Evolutionary conservation across 495 filamentous ascomycete species (phyloP).

Genomic region (Xanthoparmelia taractica): DNA sequence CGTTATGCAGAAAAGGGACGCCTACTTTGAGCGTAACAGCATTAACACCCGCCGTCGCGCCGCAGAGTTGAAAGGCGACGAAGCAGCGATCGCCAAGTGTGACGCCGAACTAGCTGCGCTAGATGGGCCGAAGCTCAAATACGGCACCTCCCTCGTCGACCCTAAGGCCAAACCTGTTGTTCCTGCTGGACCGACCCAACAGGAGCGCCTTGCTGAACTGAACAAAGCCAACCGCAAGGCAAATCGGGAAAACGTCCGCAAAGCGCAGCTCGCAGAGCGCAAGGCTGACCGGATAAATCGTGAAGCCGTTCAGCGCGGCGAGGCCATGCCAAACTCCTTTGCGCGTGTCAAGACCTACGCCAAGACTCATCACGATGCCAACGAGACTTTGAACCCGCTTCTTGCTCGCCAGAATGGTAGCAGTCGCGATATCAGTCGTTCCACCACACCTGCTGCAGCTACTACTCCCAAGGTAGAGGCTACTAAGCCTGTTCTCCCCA

Average conservation of each 20-base stretch:
- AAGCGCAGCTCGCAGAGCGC: constrained; percentile 74
- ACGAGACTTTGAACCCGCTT: constrained; percentile 27
- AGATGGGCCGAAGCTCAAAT: constrained; percentile 60
- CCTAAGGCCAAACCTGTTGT: constrained; percentile 32
- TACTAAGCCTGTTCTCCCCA: constrained; percentile 17
- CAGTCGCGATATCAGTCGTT: constrained; percentile 37
- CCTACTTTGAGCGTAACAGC: constrained; percentile 55
- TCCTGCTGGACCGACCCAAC: constrained; percentile 45
- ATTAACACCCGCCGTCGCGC: constrained; percentile 53
- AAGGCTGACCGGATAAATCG: constrained; percentile 43
- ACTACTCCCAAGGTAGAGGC: constrained; percentile 27
- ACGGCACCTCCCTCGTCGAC: constrained; percentile 50
- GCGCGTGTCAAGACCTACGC: constrained; percentile 54
- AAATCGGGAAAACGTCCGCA: constrained; percentile 73
- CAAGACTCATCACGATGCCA: constrained; percentile 54
- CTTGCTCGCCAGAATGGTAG: constrained; percentile 22
- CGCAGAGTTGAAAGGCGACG: constrained; percentile 57
- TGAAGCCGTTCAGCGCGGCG: constrained; percentile 50
- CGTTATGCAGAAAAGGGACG: constrained; percentile 50
- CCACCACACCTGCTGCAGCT: constrained; percentile 39
- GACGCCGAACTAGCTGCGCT: constrained; percentile 62
- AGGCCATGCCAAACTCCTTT: constrained; percentile 46
- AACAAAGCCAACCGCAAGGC: constrained; percentile 71
- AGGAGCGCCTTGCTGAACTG: constrained; percentile 66
- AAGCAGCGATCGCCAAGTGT: constrained; percentile 49